A percentile compares a stretch with the other conserved stretches of the same genome.
phyloP scores from a whole-genome alignment of 306 rosid species.

The Prunus mira region DNA sequence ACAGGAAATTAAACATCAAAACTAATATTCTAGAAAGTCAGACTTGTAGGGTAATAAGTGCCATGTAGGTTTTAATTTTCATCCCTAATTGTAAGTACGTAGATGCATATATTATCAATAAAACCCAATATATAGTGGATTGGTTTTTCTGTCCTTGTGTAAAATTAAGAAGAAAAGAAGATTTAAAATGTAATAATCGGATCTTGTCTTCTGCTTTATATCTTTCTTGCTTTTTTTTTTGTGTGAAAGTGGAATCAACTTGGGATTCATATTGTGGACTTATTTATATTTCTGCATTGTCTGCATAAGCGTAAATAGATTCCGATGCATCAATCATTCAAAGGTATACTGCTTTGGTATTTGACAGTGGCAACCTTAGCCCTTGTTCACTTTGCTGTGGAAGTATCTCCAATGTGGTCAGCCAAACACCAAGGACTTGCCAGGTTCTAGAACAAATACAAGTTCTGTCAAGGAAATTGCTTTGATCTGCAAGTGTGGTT shows the following conservation, averaged over 20 bases:
- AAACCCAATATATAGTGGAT: background rate
- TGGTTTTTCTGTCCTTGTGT: background rate
- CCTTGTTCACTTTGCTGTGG: no score
- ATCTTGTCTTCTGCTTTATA: background rate
- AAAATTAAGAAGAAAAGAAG: background rate
- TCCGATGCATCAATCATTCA: background rate
- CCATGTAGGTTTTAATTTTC: background rate
- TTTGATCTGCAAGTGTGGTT: no score
- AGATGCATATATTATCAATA: background rate
- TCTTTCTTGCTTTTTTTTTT: background rate
- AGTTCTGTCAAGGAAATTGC: no score
- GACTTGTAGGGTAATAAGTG: no score
- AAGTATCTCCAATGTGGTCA: no score
- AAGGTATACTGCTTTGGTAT: no score
- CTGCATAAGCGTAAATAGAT: background rate
- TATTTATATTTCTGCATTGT: background rate
- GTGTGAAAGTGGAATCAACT: background rate
- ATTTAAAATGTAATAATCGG: background rate
- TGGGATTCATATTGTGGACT: background rate
- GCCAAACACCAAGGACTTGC: no score
- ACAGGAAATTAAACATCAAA: no score
- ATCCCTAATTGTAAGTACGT: background rate
- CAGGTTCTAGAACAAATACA: no score
- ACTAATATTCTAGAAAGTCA: no score
- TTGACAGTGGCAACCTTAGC: no score